phyloP scores from a whole-genome alignment of 2,329 filamentous ascomycete species.

The Aspergillus sojae region DNA sequence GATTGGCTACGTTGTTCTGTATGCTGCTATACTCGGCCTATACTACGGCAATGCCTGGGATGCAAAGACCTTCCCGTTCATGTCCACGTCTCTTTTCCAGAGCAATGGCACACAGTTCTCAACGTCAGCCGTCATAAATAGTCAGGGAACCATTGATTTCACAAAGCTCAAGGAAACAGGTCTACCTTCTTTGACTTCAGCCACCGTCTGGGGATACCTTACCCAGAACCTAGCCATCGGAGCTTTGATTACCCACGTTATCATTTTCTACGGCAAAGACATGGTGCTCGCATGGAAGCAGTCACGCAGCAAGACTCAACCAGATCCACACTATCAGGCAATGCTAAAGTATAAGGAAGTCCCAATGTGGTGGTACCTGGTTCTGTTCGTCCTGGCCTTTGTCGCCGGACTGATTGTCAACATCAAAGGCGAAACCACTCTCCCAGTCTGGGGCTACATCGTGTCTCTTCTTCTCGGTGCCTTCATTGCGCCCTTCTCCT shows the following conservation, averaged over 20 bases:
- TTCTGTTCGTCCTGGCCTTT: conserved; percentile 48
- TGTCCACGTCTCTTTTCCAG: conserved; percentile 36
- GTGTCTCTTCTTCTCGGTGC: conserved; percentile 45
- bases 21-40: conserved; percentile 29
- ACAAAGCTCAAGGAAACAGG: conserved; percentile 22
- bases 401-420: conserved; percentile 52
- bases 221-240: conserved; percentile 25
- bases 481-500: conserved; percentile 53
- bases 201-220: conserved; percentile 25
- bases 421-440: conserved; percentile 50
- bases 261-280: conserved; percentile 30
- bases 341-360: conserved; percentile 32
- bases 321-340: conserved; percentile 27
- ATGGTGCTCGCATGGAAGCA: conserved; percentile 26
- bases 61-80: conserved; percentile 27
- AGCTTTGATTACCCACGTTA: conserved; percentile 27
- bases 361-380: conserved; percentile 52
- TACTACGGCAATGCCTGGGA: conserved; percentile 31
- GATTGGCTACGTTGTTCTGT: conserved; percentile 53
- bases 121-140: conserved; percentile 25
- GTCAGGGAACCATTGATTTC: conserved; percentile 29
- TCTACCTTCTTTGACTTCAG: conserved; percentile 25
- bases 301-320: conserved; percentile 20
- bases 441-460: conserved; percentile 53
- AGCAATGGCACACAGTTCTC: conserved; percentile 28